phyloP scores from a whole-genome alignment of 768 basidiomycete species.

The Cystofilobasidium bisporidii region DNA sequence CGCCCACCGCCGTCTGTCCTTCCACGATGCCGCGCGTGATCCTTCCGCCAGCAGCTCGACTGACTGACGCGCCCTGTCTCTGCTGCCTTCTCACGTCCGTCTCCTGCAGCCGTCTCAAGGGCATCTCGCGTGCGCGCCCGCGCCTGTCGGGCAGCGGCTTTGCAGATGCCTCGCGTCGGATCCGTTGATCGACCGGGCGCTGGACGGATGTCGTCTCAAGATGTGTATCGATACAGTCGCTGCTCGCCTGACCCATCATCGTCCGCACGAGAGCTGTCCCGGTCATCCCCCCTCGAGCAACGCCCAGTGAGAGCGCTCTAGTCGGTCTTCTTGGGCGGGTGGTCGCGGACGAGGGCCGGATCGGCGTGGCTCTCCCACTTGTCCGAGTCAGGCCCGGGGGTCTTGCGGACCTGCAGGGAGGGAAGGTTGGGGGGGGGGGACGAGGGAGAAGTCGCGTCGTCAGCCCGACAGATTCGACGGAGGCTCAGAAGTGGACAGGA shows the following conservation, averaged over 20 bases:
- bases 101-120: conserved; percentile 3
- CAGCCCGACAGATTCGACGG: background rate
- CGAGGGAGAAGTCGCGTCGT: too few species aligned
- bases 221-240: too few species aligned
- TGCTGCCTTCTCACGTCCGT: background rate
- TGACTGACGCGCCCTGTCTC: background rate
- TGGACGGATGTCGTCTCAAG: too few species aligned
- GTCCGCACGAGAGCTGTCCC: too few species aligned
- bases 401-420: background rate
- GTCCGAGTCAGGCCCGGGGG: background rate
- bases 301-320: too few species aligned
- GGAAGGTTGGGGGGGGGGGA: too few species aligned
- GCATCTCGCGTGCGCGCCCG: conserved; percentile 17
- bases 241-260: too few species aligned
- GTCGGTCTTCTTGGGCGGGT: conserved; percentile 1
- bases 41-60: too few species aligned
- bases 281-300: too few species aligned
- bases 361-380: background rate
- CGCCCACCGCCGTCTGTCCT: conserved; percentile 72
- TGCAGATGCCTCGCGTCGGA: background rate
- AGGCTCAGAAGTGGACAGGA: background rate
- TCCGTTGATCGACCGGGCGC: too few species aligned
- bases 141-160: conserved; percentile 4
- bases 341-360: background rate
- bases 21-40: too few species aligned